Conservation (phyloP, 768 basidiomycete genomes). For the Boletales sp. region DNA sequence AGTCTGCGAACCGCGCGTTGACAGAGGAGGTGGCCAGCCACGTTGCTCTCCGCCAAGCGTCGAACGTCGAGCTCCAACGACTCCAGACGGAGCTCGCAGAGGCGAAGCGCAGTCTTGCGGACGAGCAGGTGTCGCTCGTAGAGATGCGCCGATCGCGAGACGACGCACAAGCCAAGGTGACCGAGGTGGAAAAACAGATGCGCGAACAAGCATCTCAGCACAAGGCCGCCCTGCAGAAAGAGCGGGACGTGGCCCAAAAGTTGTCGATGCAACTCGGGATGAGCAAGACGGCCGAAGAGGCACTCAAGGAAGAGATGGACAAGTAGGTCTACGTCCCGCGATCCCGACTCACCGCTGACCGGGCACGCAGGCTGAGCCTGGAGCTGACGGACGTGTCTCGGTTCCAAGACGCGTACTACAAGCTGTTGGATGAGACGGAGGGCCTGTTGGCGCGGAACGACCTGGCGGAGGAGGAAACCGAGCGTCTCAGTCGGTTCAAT, state of each 20-base stretch:
- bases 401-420: conserved; percentile 70
- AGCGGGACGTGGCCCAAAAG: conserved; percentile 44
- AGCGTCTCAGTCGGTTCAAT: conserved; percentile 74
- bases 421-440: conserved; percentile 59
- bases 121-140: conserved; percentile 18
- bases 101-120: conserved; percentile 17
- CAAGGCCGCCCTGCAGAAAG: conserved; percentile 40
- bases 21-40: conserved; percentile 39
- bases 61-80: conserved; percentile 40
- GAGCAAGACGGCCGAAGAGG: conserved; percentile 62
- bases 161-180: conserved; percentile 24
- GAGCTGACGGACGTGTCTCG: conserved; percentile 59
- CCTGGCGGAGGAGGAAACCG: conserved; percentile 77
- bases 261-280: conserved; percentile 51
- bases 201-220: conserved; percentile 32
- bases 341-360: background rate
- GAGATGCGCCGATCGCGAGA: conserved; percentile 19
- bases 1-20: conserved; percentile 16
- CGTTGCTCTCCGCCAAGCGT: conserved; percentile 39
- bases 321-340: conserved; percentile 42
- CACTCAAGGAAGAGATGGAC: conserved; percentile 63
- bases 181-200: conserved; percentile 25
- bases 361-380: conserved; percentile 33
- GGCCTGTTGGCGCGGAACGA: conserved; percentile 66
- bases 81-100: conserved; percentile 35